A percentile compares a stretch with the other conserved stretches of the same genome.
Evolutionary conservation across 768 basidiomycete species (phyloP).

Genomic region (Amanita pseudoporphyria): DNA sequence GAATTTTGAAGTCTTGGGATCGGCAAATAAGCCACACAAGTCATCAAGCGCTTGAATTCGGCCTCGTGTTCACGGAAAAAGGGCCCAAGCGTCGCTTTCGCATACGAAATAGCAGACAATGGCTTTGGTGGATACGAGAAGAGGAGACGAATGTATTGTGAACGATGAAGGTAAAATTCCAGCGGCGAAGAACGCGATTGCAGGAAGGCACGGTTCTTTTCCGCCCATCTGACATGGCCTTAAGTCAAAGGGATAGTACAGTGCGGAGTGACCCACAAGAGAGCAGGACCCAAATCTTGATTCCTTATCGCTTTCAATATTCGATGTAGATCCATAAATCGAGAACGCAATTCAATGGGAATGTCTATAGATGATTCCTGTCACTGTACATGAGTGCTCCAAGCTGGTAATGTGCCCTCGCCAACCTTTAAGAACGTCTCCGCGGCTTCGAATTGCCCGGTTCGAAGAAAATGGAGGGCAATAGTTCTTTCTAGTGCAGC

Average conservation of each 20-base stretch:
- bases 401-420: constrained; percentile 3
- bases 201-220: constrained; percentile 55
- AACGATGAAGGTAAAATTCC: constrained; percentile 86
- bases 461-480: constrained; percentile 69
- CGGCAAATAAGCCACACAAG: constrained; percentile 65
- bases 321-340: constrained; percentile 63
- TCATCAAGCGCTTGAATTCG: constrained; percentile 65
- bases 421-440: constrained; percentile 65
- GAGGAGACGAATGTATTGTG: constrained; percentile 78
- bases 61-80: constrained; percentile 52
- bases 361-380: constrained; percentile 66
- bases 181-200: constrained; percentile 65
- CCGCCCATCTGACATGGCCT: constrained; percentile 58
- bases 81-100: constrained; percentile 49
- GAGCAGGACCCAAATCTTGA: constrained; percentile 64
- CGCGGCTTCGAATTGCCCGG: constrained; percentile 72
- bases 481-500: constrained; percentile 60
- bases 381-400: background rate
- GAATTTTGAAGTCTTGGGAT: constrained; percentile 53
- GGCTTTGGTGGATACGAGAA: constrained; percentile 51
- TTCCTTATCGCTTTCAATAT: constrained; percentile 60
- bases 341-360: constrained; percentile 33
- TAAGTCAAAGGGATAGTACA: background rate
- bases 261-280: constrained; percentile 39
- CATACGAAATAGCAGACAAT: constrained; percentile 62